Evolutionary conservation across 2,329 filamentous ascomycete species (phyloP), one percentile per base, ranked within the genome.

Genomic region (Ambrosiella xylebori): DNA sequence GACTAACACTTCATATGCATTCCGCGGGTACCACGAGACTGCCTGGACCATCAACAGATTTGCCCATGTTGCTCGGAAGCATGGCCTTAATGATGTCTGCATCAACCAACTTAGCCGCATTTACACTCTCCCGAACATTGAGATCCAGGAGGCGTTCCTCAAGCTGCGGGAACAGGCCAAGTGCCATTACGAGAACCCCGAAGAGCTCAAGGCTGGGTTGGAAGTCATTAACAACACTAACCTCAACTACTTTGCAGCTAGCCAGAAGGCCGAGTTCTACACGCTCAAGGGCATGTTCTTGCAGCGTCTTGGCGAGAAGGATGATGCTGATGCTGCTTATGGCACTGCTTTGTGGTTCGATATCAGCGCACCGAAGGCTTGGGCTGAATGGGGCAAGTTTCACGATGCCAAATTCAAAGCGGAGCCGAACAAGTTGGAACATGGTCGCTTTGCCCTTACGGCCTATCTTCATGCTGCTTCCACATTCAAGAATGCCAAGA

Each of bases 171-270:
- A 99, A 71, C 93, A 99, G 71, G 93, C 93, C 49, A 96, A 96
- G 68, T 98, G 93, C 64, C 93, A 98, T 68, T 99, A 97, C 69
- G 90, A 97, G 71, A 97, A 97, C 66, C 83, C 85, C 0, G 85
- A 87, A 41, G 93, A 98, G 71, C 80, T 99, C 57, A 91, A 84
- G 57, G 95, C 84, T 66, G 93, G 93, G 1, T 69, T 99, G 63
- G 93, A 99, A 66, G 93, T 99, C 2, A 99, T 99, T 69, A 98
- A 98, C 71, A 99, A 98, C 65, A 99, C 93, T 40, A 98, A 99
- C 65, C 80, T 99, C 59, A 96, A 95, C 69, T 98, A 98, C 74
- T 98, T 98, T 70, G 94, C 89, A 61, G 80, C 85, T 2, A 85
- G 90, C 66, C 93, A 98, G 69, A 98, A 98, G 71, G 93, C 93